Evolutionary conservation across 192 early-diverging fungal genomes (phyloP), one percentile per base, ranked within the genome.

Genomic region (Phlyctochytrium arcticum): DNA sequence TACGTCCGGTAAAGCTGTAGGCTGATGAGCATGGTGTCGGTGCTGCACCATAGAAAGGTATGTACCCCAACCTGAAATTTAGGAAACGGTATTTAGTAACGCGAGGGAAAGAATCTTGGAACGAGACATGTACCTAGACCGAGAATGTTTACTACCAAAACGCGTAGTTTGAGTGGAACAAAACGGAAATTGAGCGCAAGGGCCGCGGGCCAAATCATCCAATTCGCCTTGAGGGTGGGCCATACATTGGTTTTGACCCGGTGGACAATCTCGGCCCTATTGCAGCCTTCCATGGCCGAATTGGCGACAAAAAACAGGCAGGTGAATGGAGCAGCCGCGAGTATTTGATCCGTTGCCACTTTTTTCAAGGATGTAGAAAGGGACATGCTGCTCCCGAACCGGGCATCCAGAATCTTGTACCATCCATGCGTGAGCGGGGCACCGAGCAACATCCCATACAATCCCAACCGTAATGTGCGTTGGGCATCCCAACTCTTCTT

Each of bases 11-110:
- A 69, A 12, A 10, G 60, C 10, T 10, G 7, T 34, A 36, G 60
- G 46, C 23, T 32, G 57, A 35, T 69, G 64, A 5, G 32, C 36
- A 36, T 69, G 67, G 24, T 69, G 50, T 8, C 57, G 42, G 59
- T 69, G 67, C 35, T 69, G 67, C 30, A 69, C 67, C 12, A 69
- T 15, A 12, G 58, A 62, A 17, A 69, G 58, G 59, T 69, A 69
- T 29, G 67, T 62, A 54, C 67, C 67, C 67, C 67, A 69, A 10
- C 67, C 67, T 69, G 50, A 23, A 10, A 32, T 15, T 36, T 7
- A 27, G 26, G n/a, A 23, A 36, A 24, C 33, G 19, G 37, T 54
- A 24, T 4, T 27, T 10, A 4, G 36, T 32, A 32, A 53, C 24
- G 0, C 19, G 24, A 51, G 32, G 1, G 21, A 46, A 8, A 24